Evolutionary conservation across 2,329 filamentous ascomycete species (phyloP).

Genomic region (Tolypocladium cylindrosporum): DNA sequence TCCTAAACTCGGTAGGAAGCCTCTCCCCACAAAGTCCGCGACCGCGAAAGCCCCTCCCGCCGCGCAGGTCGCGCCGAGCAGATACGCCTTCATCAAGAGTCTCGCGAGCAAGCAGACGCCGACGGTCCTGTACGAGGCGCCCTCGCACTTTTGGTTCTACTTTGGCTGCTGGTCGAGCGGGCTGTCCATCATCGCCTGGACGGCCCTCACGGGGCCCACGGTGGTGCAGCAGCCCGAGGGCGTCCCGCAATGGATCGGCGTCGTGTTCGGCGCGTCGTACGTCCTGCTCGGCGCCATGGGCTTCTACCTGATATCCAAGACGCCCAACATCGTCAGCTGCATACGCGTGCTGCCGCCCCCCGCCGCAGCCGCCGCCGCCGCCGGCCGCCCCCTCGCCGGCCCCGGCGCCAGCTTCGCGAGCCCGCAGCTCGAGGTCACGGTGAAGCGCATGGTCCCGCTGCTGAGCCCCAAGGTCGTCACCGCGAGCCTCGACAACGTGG

Average conservation of each 20-base stretch:
- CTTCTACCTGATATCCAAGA: conserved; percentile 47
- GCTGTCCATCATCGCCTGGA: conserved; percentile 27
- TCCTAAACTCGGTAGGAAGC: conserved; percentile 8
- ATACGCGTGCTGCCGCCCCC: conserved; percentile 47
- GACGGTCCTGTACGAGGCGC: conserved; percentile 54
- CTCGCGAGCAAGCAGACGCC: conserved; percentile 45
- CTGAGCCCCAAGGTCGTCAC: conserved; percentile 31
- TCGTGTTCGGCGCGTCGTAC: conserved; percentile 47
- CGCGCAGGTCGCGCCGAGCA: conserved; percentile 11
- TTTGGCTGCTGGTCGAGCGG: conserved; percentile 48
- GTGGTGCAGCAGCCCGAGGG: conserved; percentile 32
- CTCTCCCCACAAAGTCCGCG: conserved; percentile 3
- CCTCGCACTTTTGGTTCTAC: conserved; percentile 54
- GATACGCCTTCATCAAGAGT: conserved; percentile 40
- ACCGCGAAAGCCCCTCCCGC: not conserved
- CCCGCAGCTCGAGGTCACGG: conserved; percentile 42
- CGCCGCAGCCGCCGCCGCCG: conserved; percentile 6
- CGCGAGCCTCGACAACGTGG: conserved; percentile 21
- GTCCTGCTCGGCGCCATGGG: conserved; percentile 51
- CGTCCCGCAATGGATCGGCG: conserved; percentile 45
- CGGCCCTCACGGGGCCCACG: conserved; percentile 21
- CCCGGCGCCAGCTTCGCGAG: conserved; percentile 6
- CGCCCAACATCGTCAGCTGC: conserved; percentile 44
- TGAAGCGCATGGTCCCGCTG: conserved; percentile 39
- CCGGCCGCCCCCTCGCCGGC: conserved; percentile 2